Evolutionary conservation across 352 stramenopile genomes (phyloP).

Genomic region (Blastocystis sp.): DNA sequence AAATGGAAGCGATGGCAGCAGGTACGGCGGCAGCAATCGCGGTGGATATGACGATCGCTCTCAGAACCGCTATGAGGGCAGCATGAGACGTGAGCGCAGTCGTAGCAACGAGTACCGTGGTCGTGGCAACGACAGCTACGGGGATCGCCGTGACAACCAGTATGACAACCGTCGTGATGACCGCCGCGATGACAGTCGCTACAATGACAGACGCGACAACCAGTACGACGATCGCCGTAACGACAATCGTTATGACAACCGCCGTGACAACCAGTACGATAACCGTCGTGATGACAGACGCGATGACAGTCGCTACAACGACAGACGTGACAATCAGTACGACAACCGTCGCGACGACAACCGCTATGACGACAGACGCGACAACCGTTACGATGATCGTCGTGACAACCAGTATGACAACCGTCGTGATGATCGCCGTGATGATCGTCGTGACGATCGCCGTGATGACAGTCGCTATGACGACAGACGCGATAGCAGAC

Average conservation of each 20-base stretch:
- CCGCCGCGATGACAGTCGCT: neutral
- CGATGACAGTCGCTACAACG: neutral
- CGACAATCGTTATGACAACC: neutral
- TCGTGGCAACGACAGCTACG: neutral
- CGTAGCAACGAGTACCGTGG: neutral
- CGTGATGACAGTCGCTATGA: neutral
- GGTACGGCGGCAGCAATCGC: neutral
- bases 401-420: too few species aligned
- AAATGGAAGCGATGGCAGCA: neutral
- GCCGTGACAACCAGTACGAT: neutral
- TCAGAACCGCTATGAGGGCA: neutral
- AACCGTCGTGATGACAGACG: neutral
- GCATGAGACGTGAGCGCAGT: neutral
- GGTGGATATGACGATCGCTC: neutral
- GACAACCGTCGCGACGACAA: neutral
- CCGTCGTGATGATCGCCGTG: neutral
- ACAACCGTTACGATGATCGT: neutral
- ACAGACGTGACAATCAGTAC: neutral
- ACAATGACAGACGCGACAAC: neutral
- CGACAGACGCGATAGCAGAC: neutral
- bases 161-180: neutral
- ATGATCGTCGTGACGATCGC: neutral
- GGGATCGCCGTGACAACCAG: neutral
- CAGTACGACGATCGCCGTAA: neutral
- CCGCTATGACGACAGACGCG: neutral